phyloP scores from a whole-genome alignment of 108 stramenopile genomes.

The Mayamaea pseudoterrestris region DNA sequence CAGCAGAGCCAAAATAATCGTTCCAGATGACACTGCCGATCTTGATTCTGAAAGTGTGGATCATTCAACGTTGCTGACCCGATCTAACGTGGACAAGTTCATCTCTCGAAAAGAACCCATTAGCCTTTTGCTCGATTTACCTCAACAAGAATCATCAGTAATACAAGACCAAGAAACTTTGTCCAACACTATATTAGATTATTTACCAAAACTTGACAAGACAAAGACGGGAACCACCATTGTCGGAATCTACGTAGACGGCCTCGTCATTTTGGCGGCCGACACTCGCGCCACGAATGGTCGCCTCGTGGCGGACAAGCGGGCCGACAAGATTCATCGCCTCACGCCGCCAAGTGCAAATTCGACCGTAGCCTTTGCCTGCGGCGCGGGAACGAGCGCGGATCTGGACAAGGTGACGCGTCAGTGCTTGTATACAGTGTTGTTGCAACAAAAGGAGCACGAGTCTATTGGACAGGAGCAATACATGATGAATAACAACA shows the following conservation, averaged over 20 bases:
- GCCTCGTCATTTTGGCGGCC: constrained; percentile 43
- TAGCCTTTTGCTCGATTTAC: too few relatives aligned
- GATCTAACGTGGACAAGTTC: too few relatives aligned
- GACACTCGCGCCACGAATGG: constrained; percentile 74
- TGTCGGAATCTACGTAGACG: constrained; percentile 19
- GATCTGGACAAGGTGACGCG: constrained; percentile 68
- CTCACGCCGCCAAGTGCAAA: constrained; percentile 26
- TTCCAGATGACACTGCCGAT: too few relatives aligned
- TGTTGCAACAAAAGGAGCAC: constrained; percentile 24
- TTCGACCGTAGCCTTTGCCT: constrained; percentile 31
- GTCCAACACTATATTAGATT: too few relatives aligned
- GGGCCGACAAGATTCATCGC: constrained; percentile 56
- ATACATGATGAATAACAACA: not conserved
- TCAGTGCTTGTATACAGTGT: constrained; percentile 25
- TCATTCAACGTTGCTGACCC: too few relatives aligned
- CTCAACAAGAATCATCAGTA: too few relatives aligned
- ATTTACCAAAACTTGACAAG: not conserved
- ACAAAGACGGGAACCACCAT: constrained; percentile 69
- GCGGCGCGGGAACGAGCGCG: constrained; percentile 76
- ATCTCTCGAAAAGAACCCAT: too few relatives aligned
- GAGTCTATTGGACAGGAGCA: not conserved
- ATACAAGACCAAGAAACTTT: too few relatives aligned
- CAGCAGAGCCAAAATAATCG: too few relatives aligned
- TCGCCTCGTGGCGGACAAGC: constrained; percentile 66
- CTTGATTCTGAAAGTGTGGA: too few relatives aligned